Conservation (phyloP, 805 yeast species). For the Metschnikowia arizonensis region DNA sequence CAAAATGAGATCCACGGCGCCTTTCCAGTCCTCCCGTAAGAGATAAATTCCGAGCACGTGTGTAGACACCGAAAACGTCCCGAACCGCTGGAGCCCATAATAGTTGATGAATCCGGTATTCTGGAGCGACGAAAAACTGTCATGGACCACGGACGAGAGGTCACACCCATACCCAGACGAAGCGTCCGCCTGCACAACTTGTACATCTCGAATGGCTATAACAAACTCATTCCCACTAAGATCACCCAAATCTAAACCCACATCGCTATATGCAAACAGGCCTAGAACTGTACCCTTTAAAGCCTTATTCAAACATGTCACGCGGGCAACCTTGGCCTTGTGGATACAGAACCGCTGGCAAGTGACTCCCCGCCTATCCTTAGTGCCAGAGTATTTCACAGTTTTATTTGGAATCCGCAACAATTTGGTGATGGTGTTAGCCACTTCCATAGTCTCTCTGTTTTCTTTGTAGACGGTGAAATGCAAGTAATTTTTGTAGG, state of each 20-base stretch:
- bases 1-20: conserved; percentile 72
- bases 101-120: conserved; percentile 84
- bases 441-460: conserved; percentile 96
- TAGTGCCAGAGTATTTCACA: conserved; percentile 88
- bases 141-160: conserved; percentile 44
- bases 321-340: conserved; percentile 67
- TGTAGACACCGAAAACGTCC: conserved; percentile 90
- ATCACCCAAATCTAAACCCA: conserved; percentile 71
- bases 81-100: conserved; percentile 98
- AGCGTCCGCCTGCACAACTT: conserved; percentile 17
- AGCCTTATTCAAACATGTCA: conserved; percentile 70
- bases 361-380: conserved; percentile 94
- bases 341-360: conserved; percentile 75
- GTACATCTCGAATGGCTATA: conserved; percentile 76
- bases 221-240: conserved; percentile 84
- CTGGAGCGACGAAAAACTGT: conserved; percentile 54
- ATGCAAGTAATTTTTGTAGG: conserved; percentile 62
- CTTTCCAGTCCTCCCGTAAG: conserved; percentile 70
- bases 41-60: conserved; percentile 77
- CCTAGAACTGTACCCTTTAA: conserved; percentile 79
- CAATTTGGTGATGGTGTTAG: conserved; percentile 65
- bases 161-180: conserved; percentile 7
- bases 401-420: conserved; percentile 68
- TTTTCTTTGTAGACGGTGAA: conserved; percentile 88
- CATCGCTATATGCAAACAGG: conserved; percentile 63